A percentile compares a stretch with the other conserved stretches of the same genome.
Conservation (phyloP, 768 basidiomycete species). For the Suillus sp. region DNA sequence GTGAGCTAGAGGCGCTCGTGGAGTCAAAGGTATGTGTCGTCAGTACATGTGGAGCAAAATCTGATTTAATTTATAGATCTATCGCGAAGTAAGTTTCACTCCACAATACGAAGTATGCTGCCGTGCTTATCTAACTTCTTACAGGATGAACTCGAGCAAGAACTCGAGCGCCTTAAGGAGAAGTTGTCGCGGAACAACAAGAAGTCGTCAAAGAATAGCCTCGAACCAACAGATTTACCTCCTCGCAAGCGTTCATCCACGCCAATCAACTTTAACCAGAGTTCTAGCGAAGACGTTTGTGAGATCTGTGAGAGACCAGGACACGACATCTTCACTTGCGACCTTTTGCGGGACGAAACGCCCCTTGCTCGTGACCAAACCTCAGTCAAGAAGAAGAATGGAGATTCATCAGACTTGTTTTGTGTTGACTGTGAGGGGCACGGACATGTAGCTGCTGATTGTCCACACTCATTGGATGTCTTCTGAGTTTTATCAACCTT, state of each 20-base stretch:
- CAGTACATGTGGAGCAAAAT: not conserved
- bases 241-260: constrained; percentile 24
- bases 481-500: constrained; percentile 49
- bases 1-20: constrained; percentile 89
- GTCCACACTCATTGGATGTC: constrained; percentile 85
- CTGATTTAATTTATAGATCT: constrained; percentile 55
- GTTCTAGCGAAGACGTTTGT: constrained; percentile 52
- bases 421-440: constrained; percentile 86
- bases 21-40: constrained; percentile 75
- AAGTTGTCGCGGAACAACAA: constrained; percentile 62
- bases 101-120: not conserved
- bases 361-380: constrained; percentile 25
- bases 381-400: constrained; percentile 14
- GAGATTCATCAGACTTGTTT: constrained; percentile 44
- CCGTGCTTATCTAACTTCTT: constrained; percentile 2
- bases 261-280: constrained; percentile 26
- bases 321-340: constrained; percentile 86
- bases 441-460: constrained; percentile 75
- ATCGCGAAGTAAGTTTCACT: constrained; percentile 64
- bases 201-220: constrained; percentile 54
- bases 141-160: constrained; percentile 86
- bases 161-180: constrained; percentile 75
- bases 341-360: constrained; percentile 63
- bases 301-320: constrained; percentile 86
- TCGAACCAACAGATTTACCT: constrained; percentile 39